phyloP scores from a whole-genome alignment of 2,329 filamentous ascomycete species.

The Pyrenochaeta sp. region DNA sequence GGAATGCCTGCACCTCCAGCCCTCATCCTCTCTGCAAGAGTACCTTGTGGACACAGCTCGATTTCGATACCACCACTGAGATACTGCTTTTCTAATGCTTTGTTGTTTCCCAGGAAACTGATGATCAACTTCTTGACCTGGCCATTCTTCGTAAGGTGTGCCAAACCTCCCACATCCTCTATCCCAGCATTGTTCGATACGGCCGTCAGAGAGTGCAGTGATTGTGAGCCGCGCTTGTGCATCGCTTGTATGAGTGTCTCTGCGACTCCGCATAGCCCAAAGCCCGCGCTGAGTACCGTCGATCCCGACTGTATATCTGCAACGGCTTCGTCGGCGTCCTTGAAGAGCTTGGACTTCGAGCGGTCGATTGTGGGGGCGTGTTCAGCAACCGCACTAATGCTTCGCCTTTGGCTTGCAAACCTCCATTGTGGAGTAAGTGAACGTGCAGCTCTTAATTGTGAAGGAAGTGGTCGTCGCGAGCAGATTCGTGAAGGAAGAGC shows the following conservation, averaged over 20 bases:
- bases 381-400: conserved; percentile 29
- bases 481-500: conserved; percentile 39
- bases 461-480: conserved; percentile 35
- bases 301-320: conserved; percentile 48
- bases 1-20: conserved; percentile 80
- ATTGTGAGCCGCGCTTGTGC: conserved; percentile 37
- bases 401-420: conserved; percentile 31
- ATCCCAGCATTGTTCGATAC: conserved; percentile 84
- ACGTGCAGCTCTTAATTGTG: conserved; percentile 32
- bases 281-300: conserved; percentile 50
- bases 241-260: conserved; percentile 51
- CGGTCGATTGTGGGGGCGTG: conserved; percentile 44
- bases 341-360: conserved; percentile 47
- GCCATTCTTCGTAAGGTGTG: conserved; percentile 72
- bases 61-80: conserved; percentile 75
- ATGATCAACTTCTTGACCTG: conserved; percentile 77
- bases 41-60: conserved; percentile 80
- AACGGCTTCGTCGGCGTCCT: conserved; percentile 48
- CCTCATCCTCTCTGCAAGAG: conserved; percentile 74
- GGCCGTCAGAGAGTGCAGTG: conserved; percentile 66
- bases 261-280: conserved; percentile 50
- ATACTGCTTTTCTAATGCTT: conserved; percentile 77
- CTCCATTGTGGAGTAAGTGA: conserved; percentile 29
- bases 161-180: conserved; percentile 70
- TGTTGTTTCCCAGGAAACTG: conserved; percentile 83